These are phyloP conservation scores for Colletotrichum lindemuthianum DNA, from an alignment of 2,329 filamentous ascomycete species.

Conservation along the genomic window DNA sequence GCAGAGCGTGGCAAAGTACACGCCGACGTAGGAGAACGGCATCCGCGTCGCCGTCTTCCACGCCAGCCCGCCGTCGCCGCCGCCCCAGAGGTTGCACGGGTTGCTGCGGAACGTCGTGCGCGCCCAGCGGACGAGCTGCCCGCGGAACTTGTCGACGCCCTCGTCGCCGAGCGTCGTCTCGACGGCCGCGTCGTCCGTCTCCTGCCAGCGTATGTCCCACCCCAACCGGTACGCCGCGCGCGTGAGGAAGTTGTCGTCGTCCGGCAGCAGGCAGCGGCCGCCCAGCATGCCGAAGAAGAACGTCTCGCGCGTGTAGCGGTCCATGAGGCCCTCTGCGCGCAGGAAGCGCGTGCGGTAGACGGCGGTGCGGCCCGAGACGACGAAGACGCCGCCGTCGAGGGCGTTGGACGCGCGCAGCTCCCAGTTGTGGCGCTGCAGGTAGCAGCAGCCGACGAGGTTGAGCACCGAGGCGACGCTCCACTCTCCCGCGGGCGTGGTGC, in stretches of 20 bases:
- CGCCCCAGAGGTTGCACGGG: slow-evolving; percentile 52
- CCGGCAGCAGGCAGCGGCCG: slow-evolving; percentile 55
- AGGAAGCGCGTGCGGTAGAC: slow-evolving; percentile 62
- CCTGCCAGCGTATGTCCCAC: slow-evolving; percentile 67
- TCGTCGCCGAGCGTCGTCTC: slow-evolving; percentile 61
- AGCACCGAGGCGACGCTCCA: slow-evolving; percentile 48
- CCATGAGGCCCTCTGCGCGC: slow-evolving; percentile 51
- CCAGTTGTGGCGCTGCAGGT: slow-evolving; percentile 71
- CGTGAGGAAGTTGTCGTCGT: slow-evolving; percentile 72
- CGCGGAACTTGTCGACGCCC: slow-evolving; percentile 56
- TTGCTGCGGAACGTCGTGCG: slow-evolving; percentile 69
- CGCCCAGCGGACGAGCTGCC: slow-evolving; percentile 66
- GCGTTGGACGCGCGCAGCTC: slow-evolving; percentile 66
- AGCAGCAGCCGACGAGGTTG: slow-evolving; percentile 68
- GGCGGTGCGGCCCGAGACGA: slow-evolving; percentile 66
- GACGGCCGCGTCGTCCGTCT: slow-evolving; percentile 56
- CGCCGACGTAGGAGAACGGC: slow-evolving; percentile 65
- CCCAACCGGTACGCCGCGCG: slow-evolving; percentile 59
- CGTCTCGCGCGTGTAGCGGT: slow-evolving; percentile 57
- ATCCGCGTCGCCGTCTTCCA: slow-evolving; percentile 41
- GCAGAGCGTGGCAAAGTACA: slow-evolving; percentile 62
- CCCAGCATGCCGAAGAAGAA: slow-evolving; percentile 55
- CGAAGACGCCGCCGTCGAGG: slow-evolving; percentile 68
- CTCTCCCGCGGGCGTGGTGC: slow-evolving; percentile 42
- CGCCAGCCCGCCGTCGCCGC: neutral